These are phyloP conservation scores for Torulaspora gathmanii DNA, from an alignment of 805 yeast species.

Conservation along the genomic window DNA sequence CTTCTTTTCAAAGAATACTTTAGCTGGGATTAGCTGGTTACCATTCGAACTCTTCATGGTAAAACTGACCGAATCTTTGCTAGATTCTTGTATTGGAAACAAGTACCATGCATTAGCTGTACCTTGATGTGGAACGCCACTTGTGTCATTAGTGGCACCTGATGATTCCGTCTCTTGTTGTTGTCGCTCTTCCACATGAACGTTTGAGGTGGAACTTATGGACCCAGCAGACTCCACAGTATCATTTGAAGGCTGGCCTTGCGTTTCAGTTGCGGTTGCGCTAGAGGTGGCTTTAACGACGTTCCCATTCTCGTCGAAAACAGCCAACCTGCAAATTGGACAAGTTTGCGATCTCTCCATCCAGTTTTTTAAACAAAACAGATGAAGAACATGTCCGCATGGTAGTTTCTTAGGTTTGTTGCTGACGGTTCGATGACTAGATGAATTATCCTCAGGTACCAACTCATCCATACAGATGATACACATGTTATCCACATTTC, in stretches of 20 bases:
- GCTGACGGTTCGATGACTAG: constrained; percentile 27
- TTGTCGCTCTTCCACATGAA: neutral
- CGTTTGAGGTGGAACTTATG: neutral
- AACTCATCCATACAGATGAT: constrained; percentile 92
- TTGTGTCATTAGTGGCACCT: neutral
- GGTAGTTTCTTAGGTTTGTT: constrained; percentile 65
- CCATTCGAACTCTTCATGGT: constrained; percentile 6
- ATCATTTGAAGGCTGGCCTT: neutral
- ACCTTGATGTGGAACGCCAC: neutral
- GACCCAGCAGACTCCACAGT: neutral
- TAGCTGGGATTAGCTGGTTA: constrained; percentile 7
- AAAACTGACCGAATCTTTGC: constrained; percentile 10
- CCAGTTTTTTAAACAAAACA: constrained; percentile 91
- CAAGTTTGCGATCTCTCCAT: constrained; percentile 87
- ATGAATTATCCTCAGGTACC: constrained; percentile 36
- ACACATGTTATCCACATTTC: constrained; percentile 62
- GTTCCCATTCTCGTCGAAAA: constrained; percentile 40
- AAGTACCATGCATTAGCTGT: constrained; percentile 15
- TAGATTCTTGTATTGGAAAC: constrained; percentile 16
- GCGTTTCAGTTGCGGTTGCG: constrained; percentile 3
- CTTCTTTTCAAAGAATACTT: constrained; percentile 11
- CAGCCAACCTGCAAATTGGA: constrained; percentile 82
- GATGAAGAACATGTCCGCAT: constrained; percentile 85
- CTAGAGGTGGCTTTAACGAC: constrained; percentile 15
- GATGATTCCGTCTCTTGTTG: neutral